Evolutionary conservation across 768 basidiomycete species (phyloP).

Genomic region (Trametes cingulata): DNA sequence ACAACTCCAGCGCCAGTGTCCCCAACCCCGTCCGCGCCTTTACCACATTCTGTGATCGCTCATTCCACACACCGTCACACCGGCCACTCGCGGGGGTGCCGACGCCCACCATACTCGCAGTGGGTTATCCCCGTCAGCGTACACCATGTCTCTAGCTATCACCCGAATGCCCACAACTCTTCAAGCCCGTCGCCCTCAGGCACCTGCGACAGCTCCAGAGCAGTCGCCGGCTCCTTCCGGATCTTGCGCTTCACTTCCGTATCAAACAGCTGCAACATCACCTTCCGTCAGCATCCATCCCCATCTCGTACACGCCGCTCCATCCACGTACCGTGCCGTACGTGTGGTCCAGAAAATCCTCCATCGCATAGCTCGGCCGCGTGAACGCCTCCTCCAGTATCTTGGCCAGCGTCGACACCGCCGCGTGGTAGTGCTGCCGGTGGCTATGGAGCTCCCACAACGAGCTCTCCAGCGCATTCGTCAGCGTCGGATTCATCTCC

Average conservation of each 20-base stretch:
- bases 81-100: no score
- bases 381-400: constrained; percentile 92
- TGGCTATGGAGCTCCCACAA: constrained; percentile 91
- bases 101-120: no score
- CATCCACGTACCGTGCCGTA: constrained; percentile 67
- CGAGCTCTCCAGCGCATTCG: constrained; percentile 82
- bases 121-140: no score
- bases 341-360: constrained; percentile 96
- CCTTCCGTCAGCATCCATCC: background rate
- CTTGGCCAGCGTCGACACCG: constrained; percentile 83
- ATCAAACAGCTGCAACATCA: constrained; percentile 69
- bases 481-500: constrained; percentile 73
- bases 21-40: no score
- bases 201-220: constrained; percentile 27
- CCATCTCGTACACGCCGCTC: background rate
- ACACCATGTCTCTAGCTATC: background rate
- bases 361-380: constrained; percentile 87
- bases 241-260: constrained; percentile 79
- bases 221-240: constrained; percentile 70
- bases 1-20: background rate
- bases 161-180: constrained; percentile 50
- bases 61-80: background rate
- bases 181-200: constrained; percentile 40
- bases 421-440: constrained; percentile 78
- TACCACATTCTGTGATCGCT: no score